Base-by-base conservation (phyloP, 164 flowering plant genomes). In the Euptelea pleiosperma region DNA sequence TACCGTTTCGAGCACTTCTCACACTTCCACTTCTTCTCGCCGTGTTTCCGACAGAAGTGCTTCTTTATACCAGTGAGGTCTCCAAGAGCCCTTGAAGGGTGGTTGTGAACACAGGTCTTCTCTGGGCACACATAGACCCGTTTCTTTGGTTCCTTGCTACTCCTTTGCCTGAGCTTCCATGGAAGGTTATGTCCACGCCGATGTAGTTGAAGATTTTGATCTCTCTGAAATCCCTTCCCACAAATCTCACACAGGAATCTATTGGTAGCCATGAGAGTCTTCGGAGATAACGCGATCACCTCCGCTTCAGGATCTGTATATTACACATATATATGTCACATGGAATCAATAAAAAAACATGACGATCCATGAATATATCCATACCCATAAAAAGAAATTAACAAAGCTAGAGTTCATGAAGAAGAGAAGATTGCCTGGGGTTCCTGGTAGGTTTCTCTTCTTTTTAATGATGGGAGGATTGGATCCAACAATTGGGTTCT, bases 1-100 rank as follows among this genome's bases (percentile, higher is more conserved):
- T 91, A 91, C 14, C 84, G 65, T 77, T 91, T 91, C 0, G 89
- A 79, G 72, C 98, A 91, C 72, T 89, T 91, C 45, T 86, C 94
- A 22, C 98, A 91, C 83, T 91, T 91, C 98, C 98, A 91, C 73
- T 91, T 89, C 82, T 88, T 91, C 85, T 91, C 98, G 4, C 98
- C 98, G 36, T 91, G 98, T 61, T 91, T 91, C 62, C 98, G 42
- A 36, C 90, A 89, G 53, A 85, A 91, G 72, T 91, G 98, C 64
- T 91, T 91, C 73, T 91, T 91, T 33, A 91, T 88, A 2, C 98
- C 98, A 0, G 98, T 91, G 0, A 91, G 82, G 66, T 91, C 98
- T 18, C 98, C 96, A 3, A 91, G 94, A 52, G 98, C 98, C 75
- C 98, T 78, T 0, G 98, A 85, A 21, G 98, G 92, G 46, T 85